Conservation (phyloP, 1,284 basidiomycete species). For the Takashimella koratensis region DNA sequence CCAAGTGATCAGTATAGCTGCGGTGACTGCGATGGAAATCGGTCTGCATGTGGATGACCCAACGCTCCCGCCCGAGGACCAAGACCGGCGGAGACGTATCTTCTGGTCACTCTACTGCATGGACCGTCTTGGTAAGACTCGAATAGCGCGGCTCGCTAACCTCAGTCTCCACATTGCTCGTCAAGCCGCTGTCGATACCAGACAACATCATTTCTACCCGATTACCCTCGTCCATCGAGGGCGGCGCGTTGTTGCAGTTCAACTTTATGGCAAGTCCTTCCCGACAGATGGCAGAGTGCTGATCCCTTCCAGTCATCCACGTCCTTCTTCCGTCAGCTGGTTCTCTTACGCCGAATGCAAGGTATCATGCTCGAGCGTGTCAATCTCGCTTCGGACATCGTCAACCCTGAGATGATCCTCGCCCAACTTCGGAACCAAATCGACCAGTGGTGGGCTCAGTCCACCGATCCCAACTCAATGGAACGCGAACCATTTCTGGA, state of each 20-base stretch:
- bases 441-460: conserved; percentile 5
- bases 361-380: conserved; percentile 8
- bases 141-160: not conserved
- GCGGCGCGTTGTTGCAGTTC: not conserved
- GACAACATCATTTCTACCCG: not conserved
- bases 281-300: not conserved
- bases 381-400: not conserved
- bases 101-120: conserved; percentile 11
- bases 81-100: conserved; percentile 6
- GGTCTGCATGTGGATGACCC: conserved; percentile 8
- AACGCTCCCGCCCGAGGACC: conserved; percentile 1
- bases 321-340: conserved; percentile 2
- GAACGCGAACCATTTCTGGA: not conserved
- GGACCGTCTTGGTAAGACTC: conserved; percentile 1
- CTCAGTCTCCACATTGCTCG: not conserved
- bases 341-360: conserved; percentile 5
- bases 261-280: not conserved
- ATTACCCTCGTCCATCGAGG: not conserved
- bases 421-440: conserved; percentile 4
- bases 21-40: conserved; percentile 4
- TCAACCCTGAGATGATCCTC: conserved; percentile 3
- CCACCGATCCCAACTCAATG: not conserved
- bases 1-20: conserved; percentile 1
- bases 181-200: not conserved
- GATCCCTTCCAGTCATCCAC: not conserved